Evolutionary conservation across 2,329 filamentous ascomycete species (phyloP).

Genomic region (Pseudogymnoascus pannorum): DNA sequence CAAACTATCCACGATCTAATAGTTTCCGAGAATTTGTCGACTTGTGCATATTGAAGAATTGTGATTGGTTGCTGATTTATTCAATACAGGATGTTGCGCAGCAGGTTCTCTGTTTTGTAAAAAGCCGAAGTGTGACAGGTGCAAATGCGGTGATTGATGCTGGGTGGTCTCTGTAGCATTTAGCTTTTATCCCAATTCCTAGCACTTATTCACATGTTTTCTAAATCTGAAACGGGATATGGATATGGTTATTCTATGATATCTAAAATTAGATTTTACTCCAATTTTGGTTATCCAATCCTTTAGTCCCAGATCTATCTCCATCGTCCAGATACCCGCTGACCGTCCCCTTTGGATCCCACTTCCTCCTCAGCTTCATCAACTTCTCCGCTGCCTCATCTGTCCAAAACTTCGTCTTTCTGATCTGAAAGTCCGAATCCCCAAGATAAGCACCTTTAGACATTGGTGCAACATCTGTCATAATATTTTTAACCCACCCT

Average conservation of each 20-base stretch:
- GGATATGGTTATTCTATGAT: not conserved
- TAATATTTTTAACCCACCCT: slow-evolving; percentile 38
- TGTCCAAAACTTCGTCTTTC: slow-evolving; percentile 42
- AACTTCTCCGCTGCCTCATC: slow-evolving; percentile 35
- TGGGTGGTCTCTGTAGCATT: slow-evolving; percentile 27
- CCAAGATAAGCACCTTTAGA: slow-evolving; percentile 46
- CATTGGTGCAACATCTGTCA: slow-evolving; percentile 34
- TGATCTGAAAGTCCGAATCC: slow-evolving; percentile 45
- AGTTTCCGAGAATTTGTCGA: too few species aligned
- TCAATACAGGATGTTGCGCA: slow-evolving; percentile 43
- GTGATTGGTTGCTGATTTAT: slow-evolving; percentile 3
- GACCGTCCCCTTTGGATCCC: slow-evolving; percentile 37
- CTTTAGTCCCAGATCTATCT: slow-evolving; percentile 35
- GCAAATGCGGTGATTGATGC: slow-evolving; percentile 45
- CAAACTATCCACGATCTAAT: slow-evolving; percentile 11
- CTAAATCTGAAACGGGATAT: not conserved
- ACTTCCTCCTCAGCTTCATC: slow-evolving; percentile 36
- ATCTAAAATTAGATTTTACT: not conserved
- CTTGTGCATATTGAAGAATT: not conserved
- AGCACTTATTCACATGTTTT: not conserved
- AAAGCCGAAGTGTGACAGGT: slow-evolving; percentile 43
- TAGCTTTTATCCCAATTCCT: not conserved
- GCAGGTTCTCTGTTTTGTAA: slow-evolving; percentile 44
- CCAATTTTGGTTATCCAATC: slow-evolving; percentile 31
- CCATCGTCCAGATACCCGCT: slow-evolving; percentile 40